Evolutionary conservation across 129 eudicot species (phyloP), one percentile per base, ranked within the genome.

Genomic region (Arctium minus): DNA sequence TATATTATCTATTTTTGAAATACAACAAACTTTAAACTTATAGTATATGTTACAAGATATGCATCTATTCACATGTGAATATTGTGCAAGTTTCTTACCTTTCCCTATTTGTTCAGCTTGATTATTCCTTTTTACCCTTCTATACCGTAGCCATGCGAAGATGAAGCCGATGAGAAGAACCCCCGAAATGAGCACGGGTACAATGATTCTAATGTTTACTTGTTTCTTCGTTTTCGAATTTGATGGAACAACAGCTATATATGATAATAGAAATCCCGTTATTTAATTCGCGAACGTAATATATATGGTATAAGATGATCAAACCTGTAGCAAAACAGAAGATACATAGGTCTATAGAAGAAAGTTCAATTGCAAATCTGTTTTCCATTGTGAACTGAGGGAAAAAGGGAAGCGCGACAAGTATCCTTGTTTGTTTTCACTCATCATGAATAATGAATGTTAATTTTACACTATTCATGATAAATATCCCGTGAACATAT

Each of bases 151-250:
- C 79, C 86, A 56, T 39, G 88, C 48, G 38, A 82, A 42, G 44
- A 68, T 40, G 13, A 89, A 71, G 72, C 90, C 67, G 13, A 85
- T 15, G 29, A 87, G 76, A 82, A 87, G 68, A 30, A 72, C 37
- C 39, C 37, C 85, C 0, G 13, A 10, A 56, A 29, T 8, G 56
- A 9, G 18, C 35, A 60, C 36, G 29, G 44, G 6, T 12, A 82
- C 39, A 39, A 80, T 75, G 64, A 85, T 81, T 10, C 75, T 74
- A 7, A 82, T 31, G 32, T 67, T 42, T 64, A 64, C 3, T 74
- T 70, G 73, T 53, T 79, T 79, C 27, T 80, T 76, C 36, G 83
- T 76, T 22, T 78, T 11, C 22, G 62, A 32, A 36, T 33, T 69
- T 39, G 77, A 27, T 35, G 13, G 44, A 17, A 2, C 46, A 46